These are phyloP conservation scores for Trichocladium uniseriatum DNA, from an alignment of 495 filamentous ascomycete genomes.

Conservation along the genomic window DNA sequence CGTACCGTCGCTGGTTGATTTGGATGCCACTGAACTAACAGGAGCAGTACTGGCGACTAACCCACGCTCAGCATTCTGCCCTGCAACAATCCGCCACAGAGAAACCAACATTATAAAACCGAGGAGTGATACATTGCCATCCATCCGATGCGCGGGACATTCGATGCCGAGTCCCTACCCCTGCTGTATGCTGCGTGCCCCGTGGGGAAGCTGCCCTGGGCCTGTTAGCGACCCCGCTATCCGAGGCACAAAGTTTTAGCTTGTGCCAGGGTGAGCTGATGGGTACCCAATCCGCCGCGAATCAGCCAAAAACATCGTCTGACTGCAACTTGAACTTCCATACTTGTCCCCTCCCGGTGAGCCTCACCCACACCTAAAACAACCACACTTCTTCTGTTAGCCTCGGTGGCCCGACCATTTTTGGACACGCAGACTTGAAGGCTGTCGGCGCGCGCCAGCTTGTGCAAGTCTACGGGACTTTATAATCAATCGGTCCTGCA, in stretches of 20 bases:
- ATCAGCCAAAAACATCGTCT: not conserved
- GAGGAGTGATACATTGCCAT: too few relatives aligned
- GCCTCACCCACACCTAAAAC: not conserved
- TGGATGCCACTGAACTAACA: too few relatives aligned
- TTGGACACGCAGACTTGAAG: not conserved
- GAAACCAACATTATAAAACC: too few relatives aligned
- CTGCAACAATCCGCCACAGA: too few relatives aligned
- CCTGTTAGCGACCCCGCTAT: not conserved
- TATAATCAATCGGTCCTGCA: not conserved
- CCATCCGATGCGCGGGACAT: too few relatives aligned
- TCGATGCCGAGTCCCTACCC: too few relatives aligned
- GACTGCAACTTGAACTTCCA: not conserved
- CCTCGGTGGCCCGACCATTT: not conserved
- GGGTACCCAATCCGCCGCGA: not conserved
- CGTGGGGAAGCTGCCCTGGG: slow-evolving; percentile 9
- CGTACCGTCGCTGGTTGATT: too few relatives aligned
- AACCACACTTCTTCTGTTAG: not conserved
- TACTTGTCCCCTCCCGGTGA: not conserved
- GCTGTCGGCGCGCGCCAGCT: not conserved
- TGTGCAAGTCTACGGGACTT: slow-evolving; percentile 2
- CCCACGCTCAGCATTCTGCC: too few relatives aligned
- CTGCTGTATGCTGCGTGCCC: not conserved
- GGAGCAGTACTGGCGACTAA: too few relatives aligned
- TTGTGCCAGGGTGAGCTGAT: not conserved
- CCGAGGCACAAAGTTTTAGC: slow-evolving; percentile 13